Evolutionary conservation across 2,329 filamentous ascomycete genomes (phyloP).

Genomic region (Aspergillus quadricinctus): DNA sequence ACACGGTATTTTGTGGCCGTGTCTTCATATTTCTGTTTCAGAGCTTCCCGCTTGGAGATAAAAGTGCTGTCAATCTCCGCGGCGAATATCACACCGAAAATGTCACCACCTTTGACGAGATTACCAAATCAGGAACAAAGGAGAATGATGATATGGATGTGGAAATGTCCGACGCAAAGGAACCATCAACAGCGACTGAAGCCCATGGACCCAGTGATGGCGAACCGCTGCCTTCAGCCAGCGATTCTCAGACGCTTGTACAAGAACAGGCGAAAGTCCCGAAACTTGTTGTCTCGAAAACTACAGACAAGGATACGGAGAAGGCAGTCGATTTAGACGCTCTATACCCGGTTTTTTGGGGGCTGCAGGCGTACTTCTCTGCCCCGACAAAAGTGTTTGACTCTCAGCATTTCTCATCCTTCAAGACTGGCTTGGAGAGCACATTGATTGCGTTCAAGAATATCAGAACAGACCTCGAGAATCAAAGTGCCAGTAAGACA

Average conservation of each 20-base stretch:
- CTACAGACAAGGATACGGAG: constrained; percentile 17
- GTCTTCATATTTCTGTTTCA: constrained; percentile 99
- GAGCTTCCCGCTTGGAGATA: constrained; percentile 92
- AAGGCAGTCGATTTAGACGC: constrained; percentile 61
- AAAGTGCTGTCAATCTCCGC: constrained; percentile 92
- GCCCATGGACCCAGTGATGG: constrained; percentile 25
- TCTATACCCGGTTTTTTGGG: constrained; percentile 92
- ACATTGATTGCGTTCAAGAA: constrained; percentile 73
- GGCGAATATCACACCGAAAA: constrained; percentile 97
- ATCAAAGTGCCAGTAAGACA: constrained; percentile 55
- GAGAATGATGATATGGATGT: constrained; percentile 61
- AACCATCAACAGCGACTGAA: constrained; percentile 29
- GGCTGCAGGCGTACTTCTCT: constrained; percentile 85
- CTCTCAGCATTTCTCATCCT: constrained; percentile 59
- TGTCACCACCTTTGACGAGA: constrained; percentile 75
- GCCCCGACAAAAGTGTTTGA: constrained; percentile 82
- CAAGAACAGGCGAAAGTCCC: constrained; percentile 18
- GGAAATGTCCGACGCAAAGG: constrained; percentile 47
- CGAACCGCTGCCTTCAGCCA: constrained; percentile 12
- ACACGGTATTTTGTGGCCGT: constrained; percentile 93
- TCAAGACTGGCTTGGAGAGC: constrained; percentile 59
- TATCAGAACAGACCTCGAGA: constrained; percentile 63
- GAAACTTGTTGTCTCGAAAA: constrained; percentile 22
- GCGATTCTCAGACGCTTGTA: constrained; percentile 11
- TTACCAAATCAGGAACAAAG: constrained; percentile 32